Percentiles rank a stretch among this genome's conserved stretches.
phyloP scores from a whole-genome alignment of 2,329 filamentous ascomycete species.

The Hypoxylon sp. region DNA sequence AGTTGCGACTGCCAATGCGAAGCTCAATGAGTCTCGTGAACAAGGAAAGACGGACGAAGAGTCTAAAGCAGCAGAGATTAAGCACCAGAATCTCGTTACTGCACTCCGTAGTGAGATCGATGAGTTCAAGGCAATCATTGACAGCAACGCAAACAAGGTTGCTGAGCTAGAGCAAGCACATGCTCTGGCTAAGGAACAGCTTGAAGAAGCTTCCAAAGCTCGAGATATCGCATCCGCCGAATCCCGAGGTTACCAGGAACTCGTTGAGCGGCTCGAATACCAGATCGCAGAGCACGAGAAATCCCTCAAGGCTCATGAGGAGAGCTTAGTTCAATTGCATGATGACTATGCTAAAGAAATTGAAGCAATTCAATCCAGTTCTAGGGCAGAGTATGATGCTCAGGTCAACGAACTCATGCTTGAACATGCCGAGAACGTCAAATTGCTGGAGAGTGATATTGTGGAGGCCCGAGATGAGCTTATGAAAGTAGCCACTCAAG shows the following conservation, averaged over 20 bases:
- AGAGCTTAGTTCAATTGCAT: conserved; percentile 65
- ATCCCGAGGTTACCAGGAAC: conserved; percentile 61
- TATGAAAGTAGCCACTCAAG: conserved; percentile 74
- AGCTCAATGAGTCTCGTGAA: conserved; percentile 62
- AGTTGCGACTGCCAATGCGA: conserved; percentile 68
- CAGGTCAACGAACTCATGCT: conserved; percentile 71
- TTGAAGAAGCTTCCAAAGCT: conserved; percentile 75
- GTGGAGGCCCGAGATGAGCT: conserved; percentile 76
- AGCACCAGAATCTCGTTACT: conserved; percentile 72
- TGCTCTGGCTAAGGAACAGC: conserved; percentile 73
- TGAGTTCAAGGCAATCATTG: conserved; percentile 82
- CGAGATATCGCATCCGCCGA: conserved; percentile 68
- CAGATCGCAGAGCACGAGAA: conserved; percentile 74
- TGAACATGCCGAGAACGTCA: conserved; percentile 71
- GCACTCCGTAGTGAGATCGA: conserved; percentile 82
- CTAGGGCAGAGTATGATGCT: conserved; percentile 70
- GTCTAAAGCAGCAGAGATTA: conserved; percentile 64
- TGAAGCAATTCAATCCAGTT: conserved; percentile 63
- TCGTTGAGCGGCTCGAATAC: conserved; percentile 69
- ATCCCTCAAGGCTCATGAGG: conserved; percentile 68
- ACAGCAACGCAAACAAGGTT: conserved; percentile 77
- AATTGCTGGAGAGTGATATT: conserved; percentile 73
- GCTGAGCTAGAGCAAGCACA: conserved; percentile 82
- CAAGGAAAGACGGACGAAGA: conserved; percentile 60
- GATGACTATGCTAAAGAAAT: conserved; percentile 67